A percentile compares a stretch with the other conserved stretches of the same genome.
These are phyloP conservation scores for Sporormia fimetaria DNA, from an alignment of 495 filamentous ascomycete genomes.

Conservation along the genomic window DNA sequence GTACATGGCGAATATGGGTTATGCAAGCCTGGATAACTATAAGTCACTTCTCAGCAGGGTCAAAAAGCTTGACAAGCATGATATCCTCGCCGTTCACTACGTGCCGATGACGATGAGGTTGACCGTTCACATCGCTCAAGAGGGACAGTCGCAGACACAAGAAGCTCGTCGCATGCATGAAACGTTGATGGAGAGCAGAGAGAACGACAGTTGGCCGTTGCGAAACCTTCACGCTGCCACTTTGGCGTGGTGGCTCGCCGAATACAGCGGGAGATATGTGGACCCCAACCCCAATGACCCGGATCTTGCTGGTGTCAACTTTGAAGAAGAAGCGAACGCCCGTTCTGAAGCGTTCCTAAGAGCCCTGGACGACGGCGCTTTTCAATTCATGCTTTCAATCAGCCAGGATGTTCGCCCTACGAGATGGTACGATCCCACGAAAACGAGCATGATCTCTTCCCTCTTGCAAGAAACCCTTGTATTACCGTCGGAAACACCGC, in stretches of 20 bases:
- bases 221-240: conserved; percentile 65
- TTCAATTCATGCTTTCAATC: conserved; percentile 80
- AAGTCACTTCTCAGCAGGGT: conserved; percentile 51
- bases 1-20: conserved; percentile 62
- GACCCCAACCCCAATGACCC: conserved; percentile 49
- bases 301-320: conserved; percentile 44
- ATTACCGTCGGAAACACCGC: conserved; percentile 48
- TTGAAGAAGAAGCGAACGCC: conserved; percentile 53
- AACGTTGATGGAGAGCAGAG: conserved; percentile 49
- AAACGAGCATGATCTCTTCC: conserved; percentile 59
- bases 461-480: conserved; percentile 65
- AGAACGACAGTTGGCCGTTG: conserved; percentile 56
- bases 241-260: conserved; percentile 71
- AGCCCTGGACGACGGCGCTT: conserved; percentile 76
- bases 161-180: conserved; percentile 59
- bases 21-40: conserved; percentile 60
- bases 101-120: conserved; percentile 51
- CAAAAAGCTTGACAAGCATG: conserved; percentile 59
- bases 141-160: conserved; percentile 32
- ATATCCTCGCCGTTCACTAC: conserved; percentile 61
- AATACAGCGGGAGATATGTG: conserved; percentile 81
- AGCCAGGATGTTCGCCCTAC: conserved; percentile 62
- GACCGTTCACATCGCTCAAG: conserved; percentile 6
- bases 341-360: conserved; percentile 60
- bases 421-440: conserved; percentile 74